Conservation (phyloP, 352 stramenopile species). For the Detonula confervacea region DNA sequence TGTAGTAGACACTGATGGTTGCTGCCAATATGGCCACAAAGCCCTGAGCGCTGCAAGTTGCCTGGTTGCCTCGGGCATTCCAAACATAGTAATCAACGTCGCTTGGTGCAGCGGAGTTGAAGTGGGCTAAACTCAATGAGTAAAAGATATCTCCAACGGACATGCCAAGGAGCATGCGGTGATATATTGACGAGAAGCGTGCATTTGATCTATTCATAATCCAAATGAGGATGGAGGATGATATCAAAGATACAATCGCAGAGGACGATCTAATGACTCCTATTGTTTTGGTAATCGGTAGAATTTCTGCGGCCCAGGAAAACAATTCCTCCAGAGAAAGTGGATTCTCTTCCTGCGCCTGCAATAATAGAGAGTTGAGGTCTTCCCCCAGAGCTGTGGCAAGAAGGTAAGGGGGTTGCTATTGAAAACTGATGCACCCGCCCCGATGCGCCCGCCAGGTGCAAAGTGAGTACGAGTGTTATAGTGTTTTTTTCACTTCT, state of each 20-base stretch:
- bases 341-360: background rate
- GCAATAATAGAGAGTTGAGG: no score
- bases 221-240: slow-evolving; percentile 16
- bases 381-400: no score
- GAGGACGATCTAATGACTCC: slow-evolving; percentile 2
- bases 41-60: slow-evolving; percentile 17
- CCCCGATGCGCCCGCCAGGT: no score
- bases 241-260: slow-evolving; percentile 17
- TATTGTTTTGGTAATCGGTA: background rate
- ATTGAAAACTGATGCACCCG: no score
- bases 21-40: background rate
- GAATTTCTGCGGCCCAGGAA: background rate
- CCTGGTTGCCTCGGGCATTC: slow-evolving; percentile 25
- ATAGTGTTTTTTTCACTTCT: no score
- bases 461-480: no score
- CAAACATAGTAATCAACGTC: slow-evolving; percentile 19
- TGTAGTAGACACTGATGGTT: slow-evolving; percentile 4
- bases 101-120: slow-evolving; percentile 1
- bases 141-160: slow-evolving; percentile 15
- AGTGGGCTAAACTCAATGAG: slow-evolving; percentile 15
- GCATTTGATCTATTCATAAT: background rate
- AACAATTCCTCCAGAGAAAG: background rate
- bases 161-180: slow-evolving; percentile 32
- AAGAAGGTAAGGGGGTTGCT: no score
- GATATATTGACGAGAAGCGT: background rate